These are phyloP conservation scores for Kingdonia uniflora DNA, from an alignment of 164 flowering plant genomes.

Conservation along the genomic window DNA sequence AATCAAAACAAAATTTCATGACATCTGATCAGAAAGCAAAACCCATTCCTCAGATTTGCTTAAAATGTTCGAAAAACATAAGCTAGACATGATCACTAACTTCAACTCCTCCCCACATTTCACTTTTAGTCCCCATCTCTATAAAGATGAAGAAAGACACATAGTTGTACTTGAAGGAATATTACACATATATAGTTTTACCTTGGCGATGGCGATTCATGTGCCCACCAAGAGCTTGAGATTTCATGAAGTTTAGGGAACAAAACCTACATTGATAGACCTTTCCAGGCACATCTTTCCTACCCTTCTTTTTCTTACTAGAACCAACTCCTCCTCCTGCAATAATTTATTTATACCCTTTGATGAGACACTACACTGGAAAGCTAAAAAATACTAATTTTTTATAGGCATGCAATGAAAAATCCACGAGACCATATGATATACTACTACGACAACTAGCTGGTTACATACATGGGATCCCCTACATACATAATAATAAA, in stretches of 20 bases:
- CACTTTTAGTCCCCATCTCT: background rate
- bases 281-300: slow-evolving; percentile 71
- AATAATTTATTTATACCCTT: background rate
- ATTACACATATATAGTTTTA: too few relatives aligned
- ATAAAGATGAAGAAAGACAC: background rate
- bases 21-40: slow-evolving; percentile 13
- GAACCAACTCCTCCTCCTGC: slow-evolving; percentile 21
- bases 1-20: slow-evolving; percentile 9
- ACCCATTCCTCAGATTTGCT: slow-evolving; percentile 7
- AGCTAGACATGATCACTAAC: slow-evolving; percentile 18
- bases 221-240: slow-evolving; percentile 99
- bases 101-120: background rate
- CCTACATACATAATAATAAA: background rate
- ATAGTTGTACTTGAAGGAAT: too few relatives aligned
- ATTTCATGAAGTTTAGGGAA: slow-evolving; percentile 96
- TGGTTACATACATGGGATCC: too few relatives aligned
- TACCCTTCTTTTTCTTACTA: slow-evolving; percentile 61
- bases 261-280: slow-evolving; percentile 97
- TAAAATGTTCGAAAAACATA: slow-evolving; percentile 4
- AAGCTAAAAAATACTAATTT: background rate
- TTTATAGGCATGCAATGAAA: too few relatives aligned
- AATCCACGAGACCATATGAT: background rate
- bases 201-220: slow-evolving; percentile 99
- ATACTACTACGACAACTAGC: background rate
- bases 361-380: slow-evolving; percentile 19